Percentiles rank a stretch among this genome's conserved stretches.
phyloP scores from a whole-genome alignment of 495 filamentous ascomycete species.

The Aspergillus incahuasiensis region DNA sequence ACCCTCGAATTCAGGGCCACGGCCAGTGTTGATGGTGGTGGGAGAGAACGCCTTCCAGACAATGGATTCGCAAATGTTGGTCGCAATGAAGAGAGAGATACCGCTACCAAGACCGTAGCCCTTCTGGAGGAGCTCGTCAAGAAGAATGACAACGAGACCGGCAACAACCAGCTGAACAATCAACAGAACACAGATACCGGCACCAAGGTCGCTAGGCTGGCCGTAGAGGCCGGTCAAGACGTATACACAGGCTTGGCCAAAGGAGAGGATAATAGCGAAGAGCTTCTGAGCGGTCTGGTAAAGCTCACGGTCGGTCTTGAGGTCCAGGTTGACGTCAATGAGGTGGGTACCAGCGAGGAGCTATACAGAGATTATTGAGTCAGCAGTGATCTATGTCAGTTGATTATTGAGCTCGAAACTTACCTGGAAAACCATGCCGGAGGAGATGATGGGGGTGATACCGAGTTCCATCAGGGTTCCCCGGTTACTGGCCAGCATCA shows the following conservation, averaged over 20 bases:
- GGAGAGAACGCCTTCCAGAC: conserved; percentile 99
- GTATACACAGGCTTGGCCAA: conserved; percentile 94
- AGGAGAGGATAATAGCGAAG: conserved; percentile 95
- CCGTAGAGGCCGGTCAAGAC: conserved; percentile 98
- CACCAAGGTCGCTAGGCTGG: conserved; percentile 89
- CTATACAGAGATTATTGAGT: conserved; percentile 23
- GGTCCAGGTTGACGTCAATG: conserved; percentile 98
- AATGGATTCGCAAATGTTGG: conserved; percentile 99
- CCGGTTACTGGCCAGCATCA: conserved; percentile 99
- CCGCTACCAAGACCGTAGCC: conserved; percentile 97
- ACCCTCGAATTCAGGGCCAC: conserved; percentile 98
- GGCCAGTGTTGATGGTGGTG: conserved; percentile 98
- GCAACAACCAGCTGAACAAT: conserved; percentile 96
- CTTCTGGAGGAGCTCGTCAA: conserved; percentile 99
- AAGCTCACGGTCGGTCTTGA: conserved; percentile 98
- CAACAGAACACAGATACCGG: conserved; percentile 94
- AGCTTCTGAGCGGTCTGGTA: conserved; percentile 99
- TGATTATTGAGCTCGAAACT: conserved; percentile 8
- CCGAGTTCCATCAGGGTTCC: conserved; percentile 99
- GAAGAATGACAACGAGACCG: conserved; percentile 96
- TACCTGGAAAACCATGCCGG: conserved; percentile 98
- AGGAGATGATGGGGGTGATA: conserved; percentile 98
- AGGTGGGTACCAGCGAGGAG: conserved; percentile 98
- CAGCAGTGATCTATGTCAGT: not conserved
- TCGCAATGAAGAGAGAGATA: conserved; percentile 99